Percentiles rank a stretch among this genome's conserved stretches.
Evolutionary conservation across 2,329 filamentous ascomycete genomes (phyloP).

Genomic region (Albophoma yamanashiensis): DNA sequence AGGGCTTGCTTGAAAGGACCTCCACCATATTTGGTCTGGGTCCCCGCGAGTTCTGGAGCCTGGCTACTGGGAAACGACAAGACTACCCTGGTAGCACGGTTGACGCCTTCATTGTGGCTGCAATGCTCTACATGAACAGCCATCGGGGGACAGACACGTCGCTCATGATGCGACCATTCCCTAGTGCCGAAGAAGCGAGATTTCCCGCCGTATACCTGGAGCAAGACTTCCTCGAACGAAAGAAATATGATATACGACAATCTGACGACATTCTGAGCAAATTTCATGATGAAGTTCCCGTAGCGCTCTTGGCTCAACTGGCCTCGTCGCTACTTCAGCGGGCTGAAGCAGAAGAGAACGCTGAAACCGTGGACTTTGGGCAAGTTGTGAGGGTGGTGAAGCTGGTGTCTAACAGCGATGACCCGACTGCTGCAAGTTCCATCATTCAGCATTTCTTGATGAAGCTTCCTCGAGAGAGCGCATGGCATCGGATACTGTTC

Average conservation of each 20-base stretch:
- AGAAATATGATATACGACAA: neutral
- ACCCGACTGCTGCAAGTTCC: neutral
- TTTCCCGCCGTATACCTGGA: neutral
- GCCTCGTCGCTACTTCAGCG: neutral
- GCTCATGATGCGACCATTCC: neutral
- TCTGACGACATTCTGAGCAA: neutral
- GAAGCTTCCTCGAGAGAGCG: neutral
- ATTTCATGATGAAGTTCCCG: neutral
- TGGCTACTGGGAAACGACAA: neutral
- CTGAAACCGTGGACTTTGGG: neutral
- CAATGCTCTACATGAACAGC: neutral
- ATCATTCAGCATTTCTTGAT: neutral
- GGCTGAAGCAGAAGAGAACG: neutral
- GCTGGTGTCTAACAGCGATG: neutral
- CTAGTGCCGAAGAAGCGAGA: neutral
- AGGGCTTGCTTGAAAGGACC: neutral
- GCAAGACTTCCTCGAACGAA: neutral
- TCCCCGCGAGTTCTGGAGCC: neutral
- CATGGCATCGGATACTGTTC: neutral
- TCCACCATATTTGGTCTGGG: neutral
- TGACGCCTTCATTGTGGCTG: neutral
- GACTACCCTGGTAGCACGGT: neutral
- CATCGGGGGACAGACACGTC: neutral
- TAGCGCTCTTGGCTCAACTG: neutral
- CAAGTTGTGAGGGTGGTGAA: neutral